Conservation (phyloP, 768 basidiomycete genomes). For the Ramaria sp. region DNA sequence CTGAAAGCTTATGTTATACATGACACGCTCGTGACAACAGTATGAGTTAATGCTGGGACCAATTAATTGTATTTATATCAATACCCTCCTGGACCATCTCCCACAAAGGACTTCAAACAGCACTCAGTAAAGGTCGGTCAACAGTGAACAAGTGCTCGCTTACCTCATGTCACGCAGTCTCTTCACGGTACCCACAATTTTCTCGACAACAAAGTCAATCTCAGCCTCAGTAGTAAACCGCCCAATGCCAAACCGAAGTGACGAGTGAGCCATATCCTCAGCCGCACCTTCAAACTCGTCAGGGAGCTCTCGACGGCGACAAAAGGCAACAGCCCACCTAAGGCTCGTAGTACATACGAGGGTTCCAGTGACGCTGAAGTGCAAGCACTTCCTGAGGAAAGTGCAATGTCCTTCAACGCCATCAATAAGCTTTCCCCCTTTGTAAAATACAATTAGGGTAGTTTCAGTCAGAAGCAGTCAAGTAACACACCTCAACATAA, state of each 20-base stretch:
- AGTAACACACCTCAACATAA: slow-evolving; percentile 56
- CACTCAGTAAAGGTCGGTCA: background rate
- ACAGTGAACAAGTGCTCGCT: slow-evolving; percentile 14
- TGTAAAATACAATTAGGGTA: background rate
- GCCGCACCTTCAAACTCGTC: slow-evolving; percentile 53
- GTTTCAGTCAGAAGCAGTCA: background rate
- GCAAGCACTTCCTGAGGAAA: slow-evolving; percentile 97
- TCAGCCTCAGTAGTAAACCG: slow-evolving; percentile 97
- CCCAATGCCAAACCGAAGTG: slow-evolving; percentile 93
- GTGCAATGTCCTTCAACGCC: slow-evolving; percentile 97
- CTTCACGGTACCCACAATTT: slow-evolving; percentile 80
- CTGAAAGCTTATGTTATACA: no score
- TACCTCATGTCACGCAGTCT: slow-evolving; percentile 90
- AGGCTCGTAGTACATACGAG: slow-evolving; percentile 92
- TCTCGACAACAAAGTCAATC: slow-evolving; percentile 84
- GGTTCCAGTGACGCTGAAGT: slow-evolving; percentile 98
- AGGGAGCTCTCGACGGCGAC: background rate
- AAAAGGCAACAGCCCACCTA: slow-evolving; percentile 39
- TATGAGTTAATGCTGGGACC: slow-evolving; percentile 52
- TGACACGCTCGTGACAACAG: no score
- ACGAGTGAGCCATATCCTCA: slow-evolving; percentile 99
- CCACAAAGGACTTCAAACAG: slow-evolving; percentile 76
- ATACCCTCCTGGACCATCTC: slow-evolving; percentile 99
- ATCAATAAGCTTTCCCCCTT: slow-evolving; percentile 88
- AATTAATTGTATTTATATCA: slow-evolving; percentile 89